Conservation (phyloP, 768 basidiomycete species). For the Cantharellus anzutake region DNA sequence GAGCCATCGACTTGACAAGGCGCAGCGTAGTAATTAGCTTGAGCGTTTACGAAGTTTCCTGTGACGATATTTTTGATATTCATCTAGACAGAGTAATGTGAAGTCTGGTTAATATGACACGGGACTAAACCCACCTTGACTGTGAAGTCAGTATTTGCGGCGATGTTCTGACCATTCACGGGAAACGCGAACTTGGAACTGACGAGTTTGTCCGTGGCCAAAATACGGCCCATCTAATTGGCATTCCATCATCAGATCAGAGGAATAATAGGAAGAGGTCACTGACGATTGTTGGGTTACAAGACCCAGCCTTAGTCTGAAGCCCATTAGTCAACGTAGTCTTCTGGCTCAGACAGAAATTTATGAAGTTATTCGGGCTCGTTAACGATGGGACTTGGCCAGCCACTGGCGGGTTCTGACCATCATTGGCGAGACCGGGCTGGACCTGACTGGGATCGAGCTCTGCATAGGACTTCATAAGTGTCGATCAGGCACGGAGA, state of each 20-base stretch:
- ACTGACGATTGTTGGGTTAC: slow-evolving; percentile 15
- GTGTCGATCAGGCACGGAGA: too few relatives aligned
- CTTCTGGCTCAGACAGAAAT: slow-evolving; percentile 11
- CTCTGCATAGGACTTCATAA: background rate
- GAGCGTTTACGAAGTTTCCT: slow-evolving; percentile 19
- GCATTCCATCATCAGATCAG: background rate
- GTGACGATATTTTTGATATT: slow-evolving; percentile 10
- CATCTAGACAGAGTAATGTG: slow-evolving; percentile 15
- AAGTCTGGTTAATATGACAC: background rate
- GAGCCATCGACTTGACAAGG: slow-evolving; percentile 15
- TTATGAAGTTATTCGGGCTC: slow-evolving; percentile 19
- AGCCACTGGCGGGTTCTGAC: slow-evolving; percentile 7
- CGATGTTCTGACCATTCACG: slow-evolving; percentile 2
- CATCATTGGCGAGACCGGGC: slow-evolving; percentile 10
- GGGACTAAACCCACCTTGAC: slow-evolving; percentile 4
- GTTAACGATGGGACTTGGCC: slow-evolving; percentile 17
- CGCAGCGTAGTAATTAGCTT: slow-evolving; percentile 14
- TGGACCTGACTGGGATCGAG: slow-evolving; percentile 4
- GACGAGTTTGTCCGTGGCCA: slow-evolving; percentile 11
- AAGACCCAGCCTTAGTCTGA: slow-evolving; percentile 10
- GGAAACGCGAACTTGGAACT: slow-evolving; percentile 1
- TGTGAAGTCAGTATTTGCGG: slow-evolving; percentile 7
- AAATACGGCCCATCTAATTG: slow-evolving; percentile 15
- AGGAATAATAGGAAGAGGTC: background rate
- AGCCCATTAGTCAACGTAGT: slow-evolving; percentile 2